These are phyloP conservation scores for Aspergillus pseudonomiae DNA, from an alignment of 2,329 filamentous ascomycete genomes.

Conservation along the genomic window DNA sequence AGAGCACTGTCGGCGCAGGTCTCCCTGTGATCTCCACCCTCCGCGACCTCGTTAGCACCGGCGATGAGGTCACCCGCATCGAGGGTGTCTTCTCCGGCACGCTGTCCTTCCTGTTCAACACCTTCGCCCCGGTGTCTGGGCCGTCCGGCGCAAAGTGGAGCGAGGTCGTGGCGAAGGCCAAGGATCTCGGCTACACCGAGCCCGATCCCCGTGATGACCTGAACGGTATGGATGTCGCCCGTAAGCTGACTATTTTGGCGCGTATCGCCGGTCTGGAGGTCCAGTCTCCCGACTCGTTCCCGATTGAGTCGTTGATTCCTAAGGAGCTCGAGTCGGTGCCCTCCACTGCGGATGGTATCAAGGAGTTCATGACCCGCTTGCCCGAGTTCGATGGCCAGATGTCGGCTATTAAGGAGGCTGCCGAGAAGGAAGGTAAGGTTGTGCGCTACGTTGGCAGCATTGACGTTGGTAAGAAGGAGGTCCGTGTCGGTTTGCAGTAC, in stretches of 20 bases:
- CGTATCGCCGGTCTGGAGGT: conserved; percentile 80
- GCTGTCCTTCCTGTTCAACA: conserved; percentile 98
- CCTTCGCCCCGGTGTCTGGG: conserved; percentile 80
- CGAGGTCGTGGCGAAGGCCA: conserved; percentile 87
- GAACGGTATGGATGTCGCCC: conserved; percentile 87
- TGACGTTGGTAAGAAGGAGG: conserved; percentile 75
- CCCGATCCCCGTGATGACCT: conserved; percentile 84
- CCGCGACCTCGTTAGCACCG: conserved; percentile 91
- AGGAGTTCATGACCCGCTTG: conserved; percentile 82
- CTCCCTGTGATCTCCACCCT: conserved; percentile 91
- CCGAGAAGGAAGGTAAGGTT: conserved; percentile 85
- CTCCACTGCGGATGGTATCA: conserved; percentile 60
- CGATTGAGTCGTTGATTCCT: conserved; percentile 91
- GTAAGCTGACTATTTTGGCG: conserved; percentile 93
- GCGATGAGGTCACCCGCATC: conserved; percentile 87
- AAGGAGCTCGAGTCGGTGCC: conserved; percentile 76
- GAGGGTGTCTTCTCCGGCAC: conserved; percentile 98
- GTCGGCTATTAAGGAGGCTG: conserved; percentile 83
- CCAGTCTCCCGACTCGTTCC: conserved; percentile 83
- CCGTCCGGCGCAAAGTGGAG: conserved; percentile 73
- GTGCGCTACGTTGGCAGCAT: conserved; percentile 93
- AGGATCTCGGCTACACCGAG: conserved; percentile 89
- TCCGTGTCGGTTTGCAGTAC: conserved; percentile 91
- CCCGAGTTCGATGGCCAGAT: conserved; percentile 85
- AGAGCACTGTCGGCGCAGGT: conserved; percentile 91